Evolutionary conservation across 441 rosid species (phyloP), one percentile per base, ranked within the genome.

Genomic region (Bocquillonia castaneifolia): DNA sequence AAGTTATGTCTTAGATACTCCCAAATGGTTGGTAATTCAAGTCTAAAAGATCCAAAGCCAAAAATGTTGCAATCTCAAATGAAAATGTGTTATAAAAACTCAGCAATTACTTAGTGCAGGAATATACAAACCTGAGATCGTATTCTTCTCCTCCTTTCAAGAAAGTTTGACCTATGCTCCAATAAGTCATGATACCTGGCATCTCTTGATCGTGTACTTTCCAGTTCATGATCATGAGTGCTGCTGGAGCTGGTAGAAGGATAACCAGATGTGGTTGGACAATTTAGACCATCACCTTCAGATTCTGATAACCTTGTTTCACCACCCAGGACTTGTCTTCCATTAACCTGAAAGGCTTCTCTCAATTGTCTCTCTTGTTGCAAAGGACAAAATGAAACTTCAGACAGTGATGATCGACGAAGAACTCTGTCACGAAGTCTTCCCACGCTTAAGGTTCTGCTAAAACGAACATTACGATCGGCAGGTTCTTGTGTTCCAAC

Each of bases 391-490:
- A 79, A 79, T 32, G 92, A 42, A 42, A 77, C 66, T 44, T 91
- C 96, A 66, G 96, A 72, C 31, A 82, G 71, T 25, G 99, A 82
- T 66, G 98, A 85, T n/a, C 94, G 77, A 26, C 89, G 91, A 69
- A 94, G 93, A 78, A 94, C 99, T 78, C 99, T 84, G 29, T 94
- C 98, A 55, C 98, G 97, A 63, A 94, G 97, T 77, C 99, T 81
- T 73, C 99, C 99, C 63, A 94, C 98, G 80, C 99, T 94, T 48
- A 94, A 77, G 20, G 99, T 86, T 78, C 99, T 80, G 67, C 97
- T 92, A 83, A 90, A 94, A 51, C 84, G 83, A 76, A 89, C 96
- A 82, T 92, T 92, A 61, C 84, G 78, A 3, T 92, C 98, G 61
- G 79, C 83, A 66, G 91, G 90, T 63, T 87, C 96, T n/a, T 84